A percentile compares a stretch with the other conserved stretches of the same genome.
Evolutionary conservation across 306 rosid genomes (phyloP).

Genomic region (Aeschynomene evenia): DNA sequence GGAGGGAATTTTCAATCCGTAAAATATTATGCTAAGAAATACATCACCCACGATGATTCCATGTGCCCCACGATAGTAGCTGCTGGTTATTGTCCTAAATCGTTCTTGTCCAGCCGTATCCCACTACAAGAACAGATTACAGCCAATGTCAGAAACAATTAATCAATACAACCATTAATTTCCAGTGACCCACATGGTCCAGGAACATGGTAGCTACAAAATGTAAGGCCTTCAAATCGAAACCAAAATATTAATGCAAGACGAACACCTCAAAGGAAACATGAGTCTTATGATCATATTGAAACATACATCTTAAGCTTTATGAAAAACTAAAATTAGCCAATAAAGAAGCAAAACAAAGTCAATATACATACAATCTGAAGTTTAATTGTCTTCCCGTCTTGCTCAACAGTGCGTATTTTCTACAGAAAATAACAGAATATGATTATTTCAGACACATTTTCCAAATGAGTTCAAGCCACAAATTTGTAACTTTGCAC

Average conservation of each 20-base stretch:
- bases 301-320: slow-evolving; percentile 15
- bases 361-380: slow-evolving; percentile 51
- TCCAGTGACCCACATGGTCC: slow-evolving; percentile 4
- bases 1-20: neutral
- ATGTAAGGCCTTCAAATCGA: neutral
- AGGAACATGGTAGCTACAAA: neutral
- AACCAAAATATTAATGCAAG: slow-evolving; percentile 1
- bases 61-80: slow-evolving; percentile 63
- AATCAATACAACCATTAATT: slow-evolving; percentile 12
- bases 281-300: neutral
- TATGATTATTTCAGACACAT: slow-evolving; percentile 11
- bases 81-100: slow-evolving; percentile 57
- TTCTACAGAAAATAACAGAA: slow-evolving; percentile 39
- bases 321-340: slow-evolving; percentile 3
- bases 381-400: slow-evolving; percentile 60
- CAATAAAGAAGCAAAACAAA: slow-evolving; percentile 11
- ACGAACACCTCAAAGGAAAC: neutral
- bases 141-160: slow-evolving; percentile 12
- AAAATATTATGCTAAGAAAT: slow-evolving; percentile 19
- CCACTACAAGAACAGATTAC: slow-evolving; percentile 45
- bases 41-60: slow-evolving; percentile 53
- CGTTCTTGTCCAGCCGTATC: slow-evolving; percentile 66
- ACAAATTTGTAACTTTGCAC: slow-evolving; percentile 30
- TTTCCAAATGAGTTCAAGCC: slow-evolving; percentile 34
- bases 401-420: slow-evolving; percentile 61